Base-by-base conservation (phyloP, 768 basidiomycete genomes). In the Cubamyces lactineus region DNA sequence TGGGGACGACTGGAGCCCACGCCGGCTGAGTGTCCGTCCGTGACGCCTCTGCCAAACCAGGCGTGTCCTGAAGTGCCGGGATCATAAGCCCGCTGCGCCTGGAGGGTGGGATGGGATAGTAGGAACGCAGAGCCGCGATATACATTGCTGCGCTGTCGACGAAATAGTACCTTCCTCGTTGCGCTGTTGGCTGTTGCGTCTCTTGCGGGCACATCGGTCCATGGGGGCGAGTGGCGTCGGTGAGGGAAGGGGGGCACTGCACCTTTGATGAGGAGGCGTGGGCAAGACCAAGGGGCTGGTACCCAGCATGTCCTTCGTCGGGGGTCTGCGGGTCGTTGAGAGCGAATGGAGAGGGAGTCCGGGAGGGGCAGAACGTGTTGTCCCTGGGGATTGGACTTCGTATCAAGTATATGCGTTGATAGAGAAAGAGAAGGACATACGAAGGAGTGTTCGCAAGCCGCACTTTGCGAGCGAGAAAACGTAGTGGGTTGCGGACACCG, bases 191-290 rank as follows among this genome's bases (percentile, higher is more conserved):
- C 5, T 7, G 3, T 16, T 34, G 34, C 1, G 34, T 11, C 11
- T 12, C 16, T 43, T 43, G 42, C 11, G 17, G 5, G 42, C 42
- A 43, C 42, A 12, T 19, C 12, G 26, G 24, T 28, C n/a, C 48
- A 3, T 26, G 23, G 26, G 24, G 3, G 24, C 2, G 13, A 49
- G 48, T 15, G 26, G 13, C 12, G 17, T 23, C 19, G 24, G 5
- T 15, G 12, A 34, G 21, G 24, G 34, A 17, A 16, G 43, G 17
- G 30, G 19, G 42, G 50, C 59, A 53, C 13, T 30, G 21, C 6
- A 53, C 28, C 24, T 60, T 60, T 34, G 59, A 34, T 0, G 59
- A 41, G 16, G 50, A 39, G 11, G 50, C 30, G 28, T 34, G 50
- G 1, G 59, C 50, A 30, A 59, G 53, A 21, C 39, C 34, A 23